A percentile compares a stretch with the other conserved stretches of the same genome.
phyloP scores from a whole-genome alignment of 192 early-diverging fungal species.

The Coemansia sp. region DNA sequence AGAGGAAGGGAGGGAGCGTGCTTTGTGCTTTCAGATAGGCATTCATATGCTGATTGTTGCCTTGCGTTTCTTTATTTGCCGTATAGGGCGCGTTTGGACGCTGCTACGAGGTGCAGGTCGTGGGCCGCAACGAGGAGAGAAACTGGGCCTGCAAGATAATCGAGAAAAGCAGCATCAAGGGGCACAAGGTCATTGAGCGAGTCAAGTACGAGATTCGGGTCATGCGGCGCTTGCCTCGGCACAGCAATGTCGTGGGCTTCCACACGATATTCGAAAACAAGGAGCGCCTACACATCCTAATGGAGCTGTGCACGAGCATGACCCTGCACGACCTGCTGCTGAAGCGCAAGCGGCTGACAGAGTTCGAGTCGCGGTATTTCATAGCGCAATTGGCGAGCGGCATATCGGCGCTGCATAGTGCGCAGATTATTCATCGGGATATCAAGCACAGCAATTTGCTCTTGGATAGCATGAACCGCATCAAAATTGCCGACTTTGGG shows the following conservation, averaged over 20 bases:
- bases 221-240: conserved; percentile 54
- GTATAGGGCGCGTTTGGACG: conserved; percentile 86
- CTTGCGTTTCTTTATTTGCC: neutral
- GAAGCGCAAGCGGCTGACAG: conserved; percentile 72
- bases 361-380: conserved; percentile 87
- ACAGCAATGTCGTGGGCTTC: conserved; percentile 81
- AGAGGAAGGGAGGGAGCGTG: neutral
- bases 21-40: neutral
- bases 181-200: conserved; percentile 48
- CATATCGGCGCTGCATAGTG: conserved; percentile 76
- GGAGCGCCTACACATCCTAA: conserved; percentile 79
- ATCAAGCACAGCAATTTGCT: conserved; percentile 95
- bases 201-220: conserved; percentile 52
- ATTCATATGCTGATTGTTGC: conserved; percentile 1
- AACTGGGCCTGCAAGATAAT: conserved; percentile 66
- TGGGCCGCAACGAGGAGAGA: conserved; percentile 31
- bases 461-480: conserved; percentile 72
- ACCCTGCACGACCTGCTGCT: conserved; percentile 84
- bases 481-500: conserved; percentile 96
- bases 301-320: conserved; percentile 90
- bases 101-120: conserved; percentile 67
- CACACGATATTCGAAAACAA: conserved; percentile 85
- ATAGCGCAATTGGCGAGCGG: conserved; percentile 79
- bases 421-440: conserved; percentile 88
- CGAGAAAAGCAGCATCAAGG: conserved; percentile 51